Evolutionary conservation across 306 rosid species (phyloP), one percentile per base, ranked within the genome.

Genomic region (Trichosanthes truncata): DNA sequence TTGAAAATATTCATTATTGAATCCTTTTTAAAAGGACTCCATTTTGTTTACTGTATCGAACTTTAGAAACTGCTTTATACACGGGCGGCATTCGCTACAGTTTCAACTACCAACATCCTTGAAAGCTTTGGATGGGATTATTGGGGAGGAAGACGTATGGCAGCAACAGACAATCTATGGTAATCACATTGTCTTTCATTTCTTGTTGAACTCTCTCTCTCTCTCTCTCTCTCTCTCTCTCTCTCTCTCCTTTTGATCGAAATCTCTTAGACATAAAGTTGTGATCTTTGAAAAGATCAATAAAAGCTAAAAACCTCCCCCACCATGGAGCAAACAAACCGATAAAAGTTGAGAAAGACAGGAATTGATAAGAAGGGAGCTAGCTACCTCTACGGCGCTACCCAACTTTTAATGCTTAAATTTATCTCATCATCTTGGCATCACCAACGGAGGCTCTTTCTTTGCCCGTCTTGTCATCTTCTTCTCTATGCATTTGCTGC

Each of bases 251-350:
- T 40, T 69, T 12, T 33, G 55, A 45, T 45, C 6, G 56, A 46
- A 46, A 72, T 72, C 7, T 73, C 23, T 72, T 46, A 29, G 43
- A 13, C 78, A 51, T 74, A 48, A 49, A 74, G 17, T 51, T 18
- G 62, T 74, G 78, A 48, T 49, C 60, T 74, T 29, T 74, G 78
- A 74, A 49, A 43, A 49, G 38, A 74, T 17, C 61, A 74, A 48
- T 74, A 48, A 49, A n/a, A 74, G 45, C 21, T 51, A 49, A 10
- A 26, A 74, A 9, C 26, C 61, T 73, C 61, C 23, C 77, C 78
- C 78, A 73, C 78, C 45, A 29, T 48, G 52, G n/a, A 71, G 21
- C 3, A 23, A 69, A 69, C 53, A 21, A 41, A 41, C 20, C 53
- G 20, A n/a, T 40, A 21, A 68, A 68, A 68, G 52, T 62, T 68